phyloP scores from a whole-genome alignment of 305 asterid species.

The Coffea humblotiana region DNA sequence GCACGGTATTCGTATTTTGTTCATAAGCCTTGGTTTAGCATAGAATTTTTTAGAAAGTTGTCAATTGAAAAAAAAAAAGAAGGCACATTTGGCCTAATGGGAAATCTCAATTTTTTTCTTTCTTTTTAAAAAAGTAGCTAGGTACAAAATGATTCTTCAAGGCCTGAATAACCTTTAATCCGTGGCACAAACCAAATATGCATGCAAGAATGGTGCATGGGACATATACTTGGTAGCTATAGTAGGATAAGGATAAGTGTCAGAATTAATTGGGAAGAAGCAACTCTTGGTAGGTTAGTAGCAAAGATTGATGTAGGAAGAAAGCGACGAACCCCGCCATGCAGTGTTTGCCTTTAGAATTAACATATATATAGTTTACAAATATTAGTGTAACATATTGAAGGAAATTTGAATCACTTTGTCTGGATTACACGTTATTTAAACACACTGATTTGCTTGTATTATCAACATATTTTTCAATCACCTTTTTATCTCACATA shows the following conservation, averaged over 20 bases:
- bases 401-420: not conserved
- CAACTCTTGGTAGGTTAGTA: not conserved
- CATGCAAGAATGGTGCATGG: slow-evolving; percentile 3
- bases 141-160: not conserved
- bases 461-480: too few species aligned
- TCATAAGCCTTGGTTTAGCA: slow-evolving; percentile 20
- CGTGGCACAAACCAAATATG: not conserved
- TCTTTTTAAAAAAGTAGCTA: not conserved
- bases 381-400: not conserved
- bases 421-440: too few species aligned
- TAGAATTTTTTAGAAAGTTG: slow-evolving; percentile 18
- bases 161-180: not conserved
- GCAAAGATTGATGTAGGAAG: not conserved
- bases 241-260: not conserved
- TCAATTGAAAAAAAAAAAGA: slow-evolving; percentile 4
- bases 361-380: not conserved
- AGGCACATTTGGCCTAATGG: slow-evolving; percentile 17
- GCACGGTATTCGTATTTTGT: slow-evolving; percentile 29
- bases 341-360: not conserved
- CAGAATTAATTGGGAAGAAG: not conserved
- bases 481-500: too few species aligned
- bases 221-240: not conserved
- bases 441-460: too few species aligned
- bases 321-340: not conserved
- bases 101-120: slow-evolving; percentile 9